phyloP scores from a whole-genome alignment of 2,329 filamentous ascomycete genomes.

The Hypomyces rosellus region DNA sequence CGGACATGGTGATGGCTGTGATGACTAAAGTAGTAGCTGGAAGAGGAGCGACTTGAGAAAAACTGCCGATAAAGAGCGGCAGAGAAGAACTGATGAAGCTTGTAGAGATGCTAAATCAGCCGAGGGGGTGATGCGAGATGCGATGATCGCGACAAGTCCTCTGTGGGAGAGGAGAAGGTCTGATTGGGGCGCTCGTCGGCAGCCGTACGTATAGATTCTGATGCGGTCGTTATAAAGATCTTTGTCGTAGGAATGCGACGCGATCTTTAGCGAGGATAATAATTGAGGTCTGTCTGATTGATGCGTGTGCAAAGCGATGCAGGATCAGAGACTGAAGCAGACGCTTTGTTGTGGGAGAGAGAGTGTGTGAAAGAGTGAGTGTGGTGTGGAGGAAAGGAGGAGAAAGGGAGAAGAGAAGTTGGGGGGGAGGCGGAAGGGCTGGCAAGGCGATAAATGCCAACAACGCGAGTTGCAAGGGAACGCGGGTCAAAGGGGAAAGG shows the following conservation, averaged over 20 bases:
- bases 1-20: conserved; percentile 61
- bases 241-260: background rate
- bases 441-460: too few relatives aligned
- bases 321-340: background rate
- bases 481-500: conserved; percentile 7
- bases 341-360: conserved; percentile 2
- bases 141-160: background rate
- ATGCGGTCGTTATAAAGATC: background rate
- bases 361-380: background rate
- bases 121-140: background rate
- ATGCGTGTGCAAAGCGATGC: background rate
- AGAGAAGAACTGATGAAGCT: background rate
- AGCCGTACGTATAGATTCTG: background rate
- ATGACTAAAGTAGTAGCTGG: background rate
- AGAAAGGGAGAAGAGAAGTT: conserved; percentile 4
- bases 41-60: background rate
- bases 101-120: background rate
- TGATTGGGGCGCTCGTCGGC: background rate
- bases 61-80: background rate
- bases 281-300: too few relatives aligned
- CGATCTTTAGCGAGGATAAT: background rate
- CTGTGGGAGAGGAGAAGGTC: background rate
- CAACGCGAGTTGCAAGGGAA: background rate
- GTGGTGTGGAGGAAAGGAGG: conserved; percentile 4
- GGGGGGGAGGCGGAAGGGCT: background rate